These are phyloP conservation scores for Sporobolomyces roseus DNA, from an alignment of 768 basidiomycete species.

Conservation along the genomic window DNA sequence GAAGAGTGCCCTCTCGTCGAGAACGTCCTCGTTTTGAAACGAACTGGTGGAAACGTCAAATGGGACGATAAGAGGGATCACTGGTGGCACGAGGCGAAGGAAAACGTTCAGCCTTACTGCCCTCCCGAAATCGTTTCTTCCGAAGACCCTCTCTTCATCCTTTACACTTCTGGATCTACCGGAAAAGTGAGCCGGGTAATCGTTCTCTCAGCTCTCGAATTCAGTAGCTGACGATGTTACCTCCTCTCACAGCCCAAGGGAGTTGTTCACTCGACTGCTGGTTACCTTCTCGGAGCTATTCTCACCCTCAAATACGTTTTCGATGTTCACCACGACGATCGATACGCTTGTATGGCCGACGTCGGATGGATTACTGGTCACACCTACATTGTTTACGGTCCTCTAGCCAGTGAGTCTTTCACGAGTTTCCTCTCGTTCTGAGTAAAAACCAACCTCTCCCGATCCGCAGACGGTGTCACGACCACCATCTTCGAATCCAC, in stretches of 20 bases:
- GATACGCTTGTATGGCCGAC: constrained; percentile 97
- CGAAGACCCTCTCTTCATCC: constrained; percentile 98
- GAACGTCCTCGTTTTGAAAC: constrained; percentile 80
- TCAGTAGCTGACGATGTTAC: constrained; percentile 50
- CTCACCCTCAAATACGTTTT: constrained; percentile 96
- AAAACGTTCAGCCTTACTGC: constrained; percentile 80
- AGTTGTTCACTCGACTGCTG: constrained; percentile 62
- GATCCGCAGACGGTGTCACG: constrained; percentile 49
- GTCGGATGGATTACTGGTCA: constrained; percentile 91
- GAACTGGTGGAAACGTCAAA: constrained; percentile 76
- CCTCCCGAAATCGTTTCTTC: constrained; percentile 78
- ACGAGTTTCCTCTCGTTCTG: constrained; percentile 42
- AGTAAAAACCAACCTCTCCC: too few species aligned
- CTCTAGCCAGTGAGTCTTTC: constrained; percentile 57
- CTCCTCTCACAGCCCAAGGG: constrained; percentile 94
- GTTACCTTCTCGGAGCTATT: constrained; percentile 84
- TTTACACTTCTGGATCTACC: constrained; percentile 60
- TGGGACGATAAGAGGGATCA: constrained; percentile 80
- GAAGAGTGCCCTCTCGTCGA: constrained; percentile 78
- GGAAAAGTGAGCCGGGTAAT: constrained; percentile 29
- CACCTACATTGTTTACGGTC: constrained; percentile 87
- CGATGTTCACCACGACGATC: constrained; percentile 93
- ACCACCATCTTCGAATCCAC: constrained; percentile 85
- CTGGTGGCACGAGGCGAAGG: constrained; percentile 95
- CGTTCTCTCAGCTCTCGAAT: too few species aligned